These are phyloP conservation scores for Somion occarium DNA, from an alignment of 1,284 basidiomycete species.

Conservation along the genomic window DNA sequence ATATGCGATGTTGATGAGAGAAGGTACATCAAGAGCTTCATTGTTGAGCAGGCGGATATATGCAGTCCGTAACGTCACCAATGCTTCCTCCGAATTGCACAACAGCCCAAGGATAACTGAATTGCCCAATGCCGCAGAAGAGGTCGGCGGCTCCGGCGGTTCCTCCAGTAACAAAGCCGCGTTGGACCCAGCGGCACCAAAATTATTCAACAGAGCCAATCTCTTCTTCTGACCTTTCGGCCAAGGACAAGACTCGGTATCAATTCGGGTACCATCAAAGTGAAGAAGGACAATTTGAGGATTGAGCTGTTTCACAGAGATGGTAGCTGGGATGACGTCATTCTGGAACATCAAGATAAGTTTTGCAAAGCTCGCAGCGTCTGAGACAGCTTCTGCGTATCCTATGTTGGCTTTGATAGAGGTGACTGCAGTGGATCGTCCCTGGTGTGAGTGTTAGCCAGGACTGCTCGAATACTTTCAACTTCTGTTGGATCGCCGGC, in stretches of 20 bases:
- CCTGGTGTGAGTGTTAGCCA: slow-evolving; percentile 35
- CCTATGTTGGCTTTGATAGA: slow-evolving; percentile 72
- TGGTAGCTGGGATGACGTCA: slow-evolving; percentile 50
- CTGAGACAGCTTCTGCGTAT: slow-evolving; percentile 71
- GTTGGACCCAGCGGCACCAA: slow-evolving; percentile 72
- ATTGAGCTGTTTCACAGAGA: slow-evolving; percentile 54
- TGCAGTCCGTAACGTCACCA: slow-evolving; percentile 41
- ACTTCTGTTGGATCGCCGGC: slow-evolving; percentile 66
- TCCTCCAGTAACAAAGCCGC: slow-evolving; percentile 60
- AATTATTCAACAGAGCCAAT: slow-evolving; percentile 65
- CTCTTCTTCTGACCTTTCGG: slow-evolving; percentile 31
- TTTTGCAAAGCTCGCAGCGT: slow-evolving; percentile 66
- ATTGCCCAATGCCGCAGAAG: too few relatives aligned
- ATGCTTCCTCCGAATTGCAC: slow-evolving; percentile 39
- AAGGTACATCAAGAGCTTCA: slow-evolving; percentile 18
- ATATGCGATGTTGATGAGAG: slow-evolving; percentile 53
- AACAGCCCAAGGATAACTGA: too few relatives aligned
- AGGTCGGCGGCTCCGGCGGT: slow-evolving; percentile 3
- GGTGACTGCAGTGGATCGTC: slow-evolving; percentile 57
- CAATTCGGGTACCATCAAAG: slow-evolving; percentile 46
- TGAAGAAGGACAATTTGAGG: slow-evolving; percentile 47
- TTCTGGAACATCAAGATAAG: slow-evolving; percentile 63
- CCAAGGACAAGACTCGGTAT: slow-evolving; percentile 40
- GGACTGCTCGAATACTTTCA: slow-evolving; percentile 54
- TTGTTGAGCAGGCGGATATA: slow-evolving; percentile 43